Conservation (phyloP, 179 eudicot species). For the Vitellaria paradoxa region DNA sequence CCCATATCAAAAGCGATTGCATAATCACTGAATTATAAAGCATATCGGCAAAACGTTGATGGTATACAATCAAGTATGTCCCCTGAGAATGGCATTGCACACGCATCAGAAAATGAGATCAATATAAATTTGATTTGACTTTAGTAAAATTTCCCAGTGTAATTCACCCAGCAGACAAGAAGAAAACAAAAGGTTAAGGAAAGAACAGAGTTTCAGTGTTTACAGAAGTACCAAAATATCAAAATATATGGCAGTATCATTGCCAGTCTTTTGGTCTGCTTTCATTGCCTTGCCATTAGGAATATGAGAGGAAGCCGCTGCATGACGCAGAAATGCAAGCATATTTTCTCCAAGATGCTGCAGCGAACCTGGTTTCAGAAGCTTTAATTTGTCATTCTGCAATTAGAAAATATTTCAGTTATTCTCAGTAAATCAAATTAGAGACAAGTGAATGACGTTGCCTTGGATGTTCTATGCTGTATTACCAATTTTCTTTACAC, state of each 20-base stretch:
- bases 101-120: conserved; percentile 7
- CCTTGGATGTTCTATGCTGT: background rate
- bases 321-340: conserved; percentile 78
- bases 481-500: background rate
- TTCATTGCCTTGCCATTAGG: conserved; percentile 39
- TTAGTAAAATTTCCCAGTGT: background rate
- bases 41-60: conserved; percentile 67
- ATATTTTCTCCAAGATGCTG: conserved; percentile 99
- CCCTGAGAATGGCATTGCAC: conserved; percentile 51
- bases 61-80: conserved; percentile 72
- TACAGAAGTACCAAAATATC: conserved; percentile 72
- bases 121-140: background rate
- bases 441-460: background rate
- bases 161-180: background rate
- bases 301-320: conserved; percentile 63
- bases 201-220: conserved; percentile 8
- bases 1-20: conserved; percentile 84
- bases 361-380: conserved; percentile 84
- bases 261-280: conserved; percentile 26
- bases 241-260: conserved; percentile 71
- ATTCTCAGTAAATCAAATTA: conserved; percentile 1
- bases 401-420: conserved; percentile 5
- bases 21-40: conserved; percentile 80
- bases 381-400: conserved; percentile 94
- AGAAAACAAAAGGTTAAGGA: conserved; percentile 5